These are phyloP conservation scores for Tetrapyrgos nigripes DNA, from an alignment of 1,284 basidiomycete species.

Conservation along the genomic window DNA sequence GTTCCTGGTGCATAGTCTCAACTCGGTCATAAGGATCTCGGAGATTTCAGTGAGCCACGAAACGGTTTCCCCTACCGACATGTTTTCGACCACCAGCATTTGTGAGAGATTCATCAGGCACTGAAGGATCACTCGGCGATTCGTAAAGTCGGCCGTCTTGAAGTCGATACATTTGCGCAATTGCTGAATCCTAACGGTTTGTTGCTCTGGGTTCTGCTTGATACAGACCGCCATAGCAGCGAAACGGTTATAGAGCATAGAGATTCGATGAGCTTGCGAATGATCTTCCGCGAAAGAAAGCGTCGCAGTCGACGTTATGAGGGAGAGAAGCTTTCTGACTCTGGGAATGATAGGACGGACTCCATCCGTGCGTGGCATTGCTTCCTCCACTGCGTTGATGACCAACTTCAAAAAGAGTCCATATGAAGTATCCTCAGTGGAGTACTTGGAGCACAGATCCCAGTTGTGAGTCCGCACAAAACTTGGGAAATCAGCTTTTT, in stretches of 20 bases:
- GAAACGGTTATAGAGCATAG: slow-evolving; percentile 89
- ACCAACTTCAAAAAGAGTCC: slow-evolving; percentile 84
- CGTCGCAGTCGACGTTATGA: slow-evolving; percentile 78
- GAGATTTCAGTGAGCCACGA: slow-evolving; percentile 77
- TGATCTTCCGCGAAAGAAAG: slow-evolving; percentile 69
- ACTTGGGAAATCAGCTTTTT: slow-evolving; percentile 76
- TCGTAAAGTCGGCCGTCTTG: slow-evolving; percentile 69
- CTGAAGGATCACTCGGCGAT: slow-evolving; percentile 77
- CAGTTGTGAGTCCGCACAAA: slow-evolving; percentile 77
- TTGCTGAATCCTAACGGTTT: slow-evolving; percentile 61
- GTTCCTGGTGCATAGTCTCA: slow-evolving; percentile 27
- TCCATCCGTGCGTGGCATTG: neutral
- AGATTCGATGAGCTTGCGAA: slow-evolving; percentile 66
- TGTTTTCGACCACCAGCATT: slow-evolving; percentile 65
- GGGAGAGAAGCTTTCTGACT: slow-evolving; percentile 79
- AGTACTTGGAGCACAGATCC: slow-evolving; percentile 57
- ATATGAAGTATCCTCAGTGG: slow-evolving; percentile 75
- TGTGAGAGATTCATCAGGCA: slow-evolving; percentile 81
- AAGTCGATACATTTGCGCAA: slow-evolving; percentile 78
- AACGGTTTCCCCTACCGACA: slow-evolving; percentile 60
- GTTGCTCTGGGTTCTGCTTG: slow-evolving; percentile 65
- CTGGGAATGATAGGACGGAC: slow-evolving; percentile 45
- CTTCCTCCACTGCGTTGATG: slow-evolving; percentile 53
- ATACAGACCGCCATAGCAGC: slow-evolving; percentile 80
- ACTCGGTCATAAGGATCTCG: slow-evolving; percentile 65